Conservation (phyloP, 768 basidiomycete species). For the Phlegmacium glaucopus region DNA sequence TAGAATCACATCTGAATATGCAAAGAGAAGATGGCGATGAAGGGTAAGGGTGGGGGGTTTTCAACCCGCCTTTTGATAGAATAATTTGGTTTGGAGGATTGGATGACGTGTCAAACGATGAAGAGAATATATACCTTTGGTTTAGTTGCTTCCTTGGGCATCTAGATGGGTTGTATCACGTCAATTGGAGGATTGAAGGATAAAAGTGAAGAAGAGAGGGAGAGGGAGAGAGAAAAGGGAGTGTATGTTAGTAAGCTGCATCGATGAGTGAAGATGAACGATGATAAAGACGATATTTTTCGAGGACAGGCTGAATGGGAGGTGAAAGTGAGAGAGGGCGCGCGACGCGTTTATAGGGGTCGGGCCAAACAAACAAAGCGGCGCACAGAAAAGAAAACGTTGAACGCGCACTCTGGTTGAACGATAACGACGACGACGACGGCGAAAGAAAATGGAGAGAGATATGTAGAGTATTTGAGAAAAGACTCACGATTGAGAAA, state of each 20-base stretch:
- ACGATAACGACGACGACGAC: slow-evolving; percentile 6
- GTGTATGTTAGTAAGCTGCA: slow-evolving; percentile 5
- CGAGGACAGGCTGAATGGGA: neutral
- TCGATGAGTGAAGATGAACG: slow-evolving; percentile 7
- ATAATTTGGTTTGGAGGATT: neutral
- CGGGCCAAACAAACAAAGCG: slow-evolving; percentile 31
- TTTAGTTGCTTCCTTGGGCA: slow-evolving; percentile 77
- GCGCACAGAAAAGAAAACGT: slow-evolving; percentile 15
- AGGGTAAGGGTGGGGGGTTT: too few species aligned
- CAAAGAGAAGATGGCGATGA: slow-evolving; percentile 8
- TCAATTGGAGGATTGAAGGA: slow-evolving; percentile 12
- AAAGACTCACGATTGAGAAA: slow-evolving; percentile 16
- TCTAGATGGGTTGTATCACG: slow-evolving; percentile 37
- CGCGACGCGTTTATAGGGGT: slow-evolving; percentile 27
- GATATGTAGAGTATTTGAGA: slow-evolving; percentile 8
- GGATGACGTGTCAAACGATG: slow-evolving; percentile 16
- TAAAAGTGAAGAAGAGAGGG: slow-evolving; percentile 7
- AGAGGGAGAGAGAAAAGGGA: slow-evolving; percentile 3
- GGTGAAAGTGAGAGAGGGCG: neutral
- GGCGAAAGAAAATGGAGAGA: slow-evolving; percentile 6
- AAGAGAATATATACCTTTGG: slow-evolving; percentile 50
- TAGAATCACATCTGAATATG: slow-evolving; percentile 7
- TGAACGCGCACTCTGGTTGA: slow-evolving; percentile 3
- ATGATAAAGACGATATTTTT: slow-evolving; percentile 5
- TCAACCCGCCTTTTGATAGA: neutral